Conservation (phyloP, 768 basidiomycete species). For the Coprinopsis cinerea region DNA sequence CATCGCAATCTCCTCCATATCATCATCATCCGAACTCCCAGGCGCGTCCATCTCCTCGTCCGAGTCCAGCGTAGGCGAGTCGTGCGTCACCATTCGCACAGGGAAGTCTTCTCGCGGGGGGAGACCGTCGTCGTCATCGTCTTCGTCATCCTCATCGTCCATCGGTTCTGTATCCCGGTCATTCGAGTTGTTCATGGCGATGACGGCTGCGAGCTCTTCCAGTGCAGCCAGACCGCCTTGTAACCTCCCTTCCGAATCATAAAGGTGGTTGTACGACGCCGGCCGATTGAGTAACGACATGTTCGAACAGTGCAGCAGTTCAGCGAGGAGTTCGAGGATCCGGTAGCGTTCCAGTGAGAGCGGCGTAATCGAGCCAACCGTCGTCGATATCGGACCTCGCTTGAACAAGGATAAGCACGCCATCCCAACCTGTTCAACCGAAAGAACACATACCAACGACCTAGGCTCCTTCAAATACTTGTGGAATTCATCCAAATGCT, state of each 20-base stretch:
- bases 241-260: constrained; percentile 77
- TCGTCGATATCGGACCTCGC: constrained; percentile 66
- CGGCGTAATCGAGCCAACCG: constrained; percentile 67
- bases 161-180: constrained; percentile 50
- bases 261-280: constrained; percentile 59
- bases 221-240: constrained; percentile 82
- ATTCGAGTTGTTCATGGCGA: constrained; percentile 50
- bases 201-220: constrained; percentile 83
- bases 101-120: constrained; percentile 64
- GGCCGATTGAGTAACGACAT: constrained; percentile 92
- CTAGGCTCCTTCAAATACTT: constrained; percentile 65
- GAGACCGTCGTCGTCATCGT: constrained; percentile 7
- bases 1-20: constrained; percentile 79
- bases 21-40: constrained; percentile 72
- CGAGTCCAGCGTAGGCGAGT: constrained; percentile 53
- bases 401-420: constrained; percentile 22
- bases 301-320: constrained; percentile 95
- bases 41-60: constrained; percentile 78
- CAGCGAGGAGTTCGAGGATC: constrained; percentile 94
- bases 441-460: constrained; percentile 52
- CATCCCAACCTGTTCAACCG: neutral
- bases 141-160: constrained; percentile 50
- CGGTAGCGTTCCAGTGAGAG: constrained; percentile 94
- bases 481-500: constrained; percentile 63
- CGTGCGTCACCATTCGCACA: constrained; percentile 46